Conservation (phyloP, 192 early-diverging fungal species). For the Umbelopsis ramanniana region DNA sequence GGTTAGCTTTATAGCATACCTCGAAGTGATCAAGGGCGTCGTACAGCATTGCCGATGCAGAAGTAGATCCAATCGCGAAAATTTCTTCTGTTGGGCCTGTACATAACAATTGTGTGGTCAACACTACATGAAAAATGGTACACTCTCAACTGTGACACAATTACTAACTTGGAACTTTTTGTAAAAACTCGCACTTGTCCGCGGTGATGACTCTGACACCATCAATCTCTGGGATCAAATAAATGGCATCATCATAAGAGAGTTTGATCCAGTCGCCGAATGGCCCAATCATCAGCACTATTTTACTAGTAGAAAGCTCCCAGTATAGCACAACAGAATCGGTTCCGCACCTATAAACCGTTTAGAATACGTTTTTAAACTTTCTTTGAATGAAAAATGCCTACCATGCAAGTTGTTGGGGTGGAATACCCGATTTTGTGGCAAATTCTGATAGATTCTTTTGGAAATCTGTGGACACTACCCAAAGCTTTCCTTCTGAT, state of each 20-base stretch:
- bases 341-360: conserved; percentile 80
- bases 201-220: conserved; percentile 88
- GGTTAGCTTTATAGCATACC: conserved; percentile 33
- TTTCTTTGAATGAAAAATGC: neutral
- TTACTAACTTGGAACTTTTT: conserved; percentile 79
- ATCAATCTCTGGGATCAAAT: conserved; percentile 89
- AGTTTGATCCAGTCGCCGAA: conserved; percentile 89
- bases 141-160: too few species aligned
- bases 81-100: conserved; percentile 75
- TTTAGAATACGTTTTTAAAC: neutral
- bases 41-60: conserved; percentile 90
- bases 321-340: conserved; percentile 91
- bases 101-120: neutral
- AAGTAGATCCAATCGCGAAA: conserved; percentile 95
- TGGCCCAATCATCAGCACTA: conserved; percentile 89
- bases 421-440: conserved; percentile 65
- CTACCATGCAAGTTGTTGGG: conserved; percentile 80
- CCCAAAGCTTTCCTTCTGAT: conserved; percentile 77
- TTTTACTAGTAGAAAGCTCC: conserved; percentile 53
- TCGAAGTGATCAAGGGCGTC: conserved; percentile 78
- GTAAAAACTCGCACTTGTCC: conserved; percentile 83
- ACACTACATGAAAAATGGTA: neutral
- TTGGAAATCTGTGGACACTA: conserved; percentile 95
- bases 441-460: conserved; percentile 86
- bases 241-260: conserved; percentile 77